phyloP scores from a whole-genome alignment of 257 asterid genomes.

The Salvia miltiorrhiza region DNA sequence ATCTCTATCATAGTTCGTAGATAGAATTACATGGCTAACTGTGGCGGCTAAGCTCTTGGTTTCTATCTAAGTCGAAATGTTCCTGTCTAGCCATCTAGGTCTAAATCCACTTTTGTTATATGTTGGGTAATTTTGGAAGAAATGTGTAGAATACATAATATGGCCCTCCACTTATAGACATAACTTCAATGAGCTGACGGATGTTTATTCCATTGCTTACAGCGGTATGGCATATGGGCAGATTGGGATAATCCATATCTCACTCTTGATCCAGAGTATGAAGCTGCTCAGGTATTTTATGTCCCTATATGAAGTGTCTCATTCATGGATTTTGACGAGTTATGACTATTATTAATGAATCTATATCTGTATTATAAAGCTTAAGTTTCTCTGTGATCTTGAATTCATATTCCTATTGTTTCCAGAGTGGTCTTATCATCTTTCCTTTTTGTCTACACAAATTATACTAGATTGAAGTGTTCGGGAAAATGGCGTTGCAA shows the following conservation, averaged over 20 bases:
- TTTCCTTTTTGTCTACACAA: slow-evolving; percentile 19
- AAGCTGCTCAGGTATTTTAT: slow-evolving; percentile 92
- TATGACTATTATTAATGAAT: slow-evolving; percentile 1
- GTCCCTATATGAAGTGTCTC: slow-evolving; percentile 2
- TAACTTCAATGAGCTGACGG: slow-evolving; percentile 12
- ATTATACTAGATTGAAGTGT: slow-evolving; percentile 79
- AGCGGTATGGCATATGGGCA: slow-evolving; percentile 96
- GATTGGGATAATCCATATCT: slow-evolving; percentile 97
- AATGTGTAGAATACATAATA: background rate
- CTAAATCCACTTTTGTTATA: background rate
- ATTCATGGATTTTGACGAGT: slow-evolving; percentile 8
- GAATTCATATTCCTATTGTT: slow-evolving; percentile 16
- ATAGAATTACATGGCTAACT: slow-evolving; percentile 10
- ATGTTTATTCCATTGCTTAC: slow-evolving; percentile 26
- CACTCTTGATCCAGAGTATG: slow-evolving; percentile 98
- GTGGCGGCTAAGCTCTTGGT: slow-evolving; percentile 12
- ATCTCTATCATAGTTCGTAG: background rate
- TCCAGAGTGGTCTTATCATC: slow-evolving; percentile 16
- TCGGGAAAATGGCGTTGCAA: slow-evolving; percentile 87
- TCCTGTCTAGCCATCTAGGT: background rate
- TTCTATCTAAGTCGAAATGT: slow-evolving; percentile 1
- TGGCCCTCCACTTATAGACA: background rate
- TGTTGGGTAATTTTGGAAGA: background rate
- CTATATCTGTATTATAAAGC: background rate
- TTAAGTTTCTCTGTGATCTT: slow-evolving; percentile 5